Conservation (phyloP, 306 rosid genomes). For the Cyamopsis tetragonoloba region DNA sequence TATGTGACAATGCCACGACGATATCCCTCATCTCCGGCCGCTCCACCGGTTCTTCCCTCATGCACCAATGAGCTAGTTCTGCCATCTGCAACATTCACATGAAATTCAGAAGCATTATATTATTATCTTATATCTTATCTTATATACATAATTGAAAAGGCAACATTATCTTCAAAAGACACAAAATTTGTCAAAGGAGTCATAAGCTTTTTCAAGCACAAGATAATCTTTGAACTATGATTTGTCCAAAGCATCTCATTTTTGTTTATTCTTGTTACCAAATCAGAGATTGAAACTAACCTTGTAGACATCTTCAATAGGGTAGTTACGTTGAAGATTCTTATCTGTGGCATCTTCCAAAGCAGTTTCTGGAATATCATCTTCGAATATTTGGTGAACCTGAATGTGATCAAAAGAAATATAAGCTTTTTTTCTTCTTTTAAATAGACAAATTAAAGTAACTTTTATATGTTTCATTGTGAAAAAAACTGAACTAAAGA, state of each 20-base stretch:
- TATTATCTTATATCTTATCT: no score
- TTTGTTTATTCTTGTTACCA: no score
- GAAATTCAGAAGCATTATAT: not conserved
- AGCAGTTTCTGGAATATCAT: constrained; percentile 42
- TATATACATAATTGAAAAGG: not conserved
- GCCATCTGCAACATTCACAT: constrained; percentile 48
- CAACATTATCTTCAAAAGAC: not conserved
- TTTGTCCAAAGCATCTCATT: not conserved
- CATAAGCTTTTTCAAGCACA: not conserved
- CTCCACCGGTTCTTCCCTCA: constrained; percentile 60
- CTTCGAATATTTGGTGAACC: constrained; percentile 58
- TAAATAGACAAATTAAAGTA: not conserved
- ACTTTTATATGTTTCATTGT: not conserved
- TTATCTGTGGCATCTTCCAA: constrained; percentile 56
- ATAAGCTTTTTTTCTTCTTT: not conserved
- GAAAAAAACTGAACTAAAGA: not conserved
- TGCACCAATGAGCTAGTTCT: constrained; percentile 55
- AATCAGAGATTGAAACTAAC: no score
- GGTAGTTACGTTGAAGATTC: constrained; percentile 56
- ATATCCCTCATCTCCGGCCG: constrained; percentile 77
- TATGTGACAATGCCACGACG: constrained; percentile 43
- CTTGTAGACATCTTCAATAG: constrained; percentile 47
- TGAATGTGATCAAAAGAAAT: constrained; percentile 25
- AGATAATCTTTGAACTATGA: no score
- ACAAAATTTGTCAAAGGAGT: not conserved